Evolutionary conservation across 768 basidiomycete genomes (phyloP).

Genomic region (button mushroom (Agaricus bisporus)): DNA sequence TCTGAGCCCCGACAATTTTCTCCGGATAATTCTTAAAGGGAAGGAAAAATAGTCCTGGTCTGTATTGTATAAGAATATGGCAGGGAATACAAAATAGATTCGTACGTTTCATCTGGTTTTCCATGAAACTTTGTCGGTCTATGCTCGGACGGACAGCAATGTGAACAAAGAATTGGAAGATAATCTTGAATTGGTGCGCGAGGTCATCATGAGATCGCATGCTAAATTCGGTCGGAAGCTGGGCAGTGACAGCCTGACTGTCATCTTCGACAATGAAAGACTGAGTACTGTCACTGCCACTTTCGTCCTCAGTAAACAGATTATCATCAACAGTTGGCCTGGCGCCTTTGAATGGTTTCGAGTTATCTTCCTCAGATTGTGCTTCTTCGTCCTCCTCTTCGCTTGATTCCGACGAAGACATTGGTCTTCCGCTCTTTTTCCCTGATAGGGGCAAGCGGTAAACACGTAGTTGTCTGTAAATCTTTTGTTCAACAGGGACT

Average conservation of each 20-base stretch:
- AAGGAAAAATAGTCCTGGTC: constrained; percentile 70
- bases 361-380: constrained; percentile 22
- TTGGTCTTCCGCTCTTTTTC: constrained; percentile 15
- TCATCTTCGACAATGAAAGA: constrained; percentile 69
- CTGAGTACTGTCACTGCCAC: constrained; percentile 27
- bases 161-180: constrained; percentile 85
- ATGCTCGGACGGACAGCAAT: constrained; percentile 55
- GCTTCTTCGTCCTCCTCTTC: constrained; percentile 34
- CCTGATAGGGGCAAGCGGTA: constrained; percentile 10
- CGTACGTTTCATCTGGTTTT: constrained; percentile 44
- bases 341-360: constrained; percentile 39
- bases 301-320: constrained; percentile 32
- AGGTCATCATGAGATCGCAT: constrained; percentile 74
- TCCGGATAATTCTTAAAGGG: constrained; percentile 58
- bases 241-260: constrained; percentile 26
- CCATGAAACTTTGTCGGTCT: constrained; percentile 51
- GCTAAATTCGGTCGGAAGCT: constrained; percentile 75
- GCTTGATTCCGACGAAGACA: constrained; percentile 8
- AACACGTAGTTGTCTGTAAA: neutral
- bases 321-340: constrained; percentile 33
- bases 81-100: neutral
- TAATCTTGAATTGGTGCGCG: constrained; percentile 76
- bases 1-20: constrained; percentile 62
- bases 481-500: constrained; percentile 12
- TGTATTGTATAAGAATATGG: constrained; percentile 11